Conservation (phyloP, 108 stramenopile species). For the Cyclotella atomus region DNA sequence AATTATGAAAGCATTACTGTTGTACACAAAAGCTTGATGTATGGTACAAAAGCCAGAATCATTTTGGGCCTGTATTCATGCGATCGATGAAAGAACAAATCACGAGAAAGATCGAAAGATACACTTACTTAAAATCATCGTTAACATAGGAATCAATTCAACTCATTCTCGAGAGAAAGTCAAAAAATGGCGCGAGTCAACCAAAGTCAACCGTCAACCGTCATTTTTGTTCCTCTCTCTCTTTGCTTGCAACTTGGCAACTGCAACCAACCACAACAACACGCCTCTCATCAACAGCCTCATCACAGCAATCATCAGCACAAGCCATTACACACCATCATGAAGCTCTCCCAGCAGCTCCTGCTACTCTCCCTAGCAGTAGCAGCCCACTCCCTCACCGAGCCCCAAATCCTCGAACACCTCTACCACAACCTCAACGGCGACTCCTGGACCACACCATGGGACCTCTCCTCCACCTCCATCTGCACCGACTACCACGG, state of each 20-base stretch:
- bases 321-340: neutral
- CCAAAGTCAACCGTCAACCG: too few species aligned
- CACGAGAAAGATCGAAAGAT: too few species aligned
- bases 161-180: too few species aligned
- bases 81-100: too few species aligned
- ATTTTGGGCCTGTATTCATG: too few species aligned
- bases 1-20: too few species aligned
- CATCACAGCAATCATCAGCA: too few species aligned
- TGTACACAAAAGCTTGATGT: too few species aligned
- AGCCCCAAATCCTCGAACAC: slow-evolving; percentile 26
- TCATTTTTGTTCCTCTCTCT: too few species aligned
- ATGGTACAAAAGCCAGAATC: too few species aligned
- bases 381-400: neutral
- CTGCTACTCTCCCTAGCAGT: slow-evolving; percentile 12
- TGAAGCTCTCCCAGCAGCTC: neutral
- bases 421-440: slow-evolving; percentile 39
- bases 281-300: neutral
- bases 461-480: slow-evolving; percentile 22
- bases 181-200: too few species aligned
- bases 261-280: neutral
- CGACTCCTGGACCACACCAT: slow-evolving; percentile 29
- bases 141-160: neutral
- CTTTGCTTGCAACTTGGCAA: too few species aligned
- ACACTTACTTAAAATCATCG: neutral
- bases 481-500: slow-evolving; percentile 39